A percentile compares a stretch with the other conserved stretches of the same genome.
Evolutionary conservation across 768 basidiomycete genomes (phyloP).

Genomic region (Exidia glandulosa): DNA sequence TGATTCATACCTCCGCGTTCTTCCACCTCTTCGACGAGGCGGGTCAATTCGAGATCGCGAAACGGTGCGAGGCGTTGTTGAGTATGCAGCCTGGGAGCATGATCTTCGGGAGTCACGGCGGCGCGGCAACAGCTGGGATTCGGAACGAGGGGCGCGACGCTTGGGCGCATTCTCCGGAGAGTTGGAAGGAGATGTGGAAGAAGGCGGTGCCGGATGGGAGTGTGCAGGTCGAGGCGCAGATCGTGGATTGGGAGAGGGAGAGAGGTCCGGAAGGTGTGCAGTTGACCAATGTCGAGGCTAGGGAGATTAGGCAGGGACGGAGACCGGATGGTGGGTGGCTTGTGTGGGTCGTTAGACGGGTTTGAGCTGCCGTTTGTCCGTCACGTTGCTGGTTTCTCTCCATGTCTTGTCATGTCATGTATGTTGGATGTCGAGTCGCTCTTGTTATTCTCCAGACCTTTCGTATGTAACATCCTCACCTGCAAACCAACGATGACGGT

Average conservation of each 20-base stretch:
- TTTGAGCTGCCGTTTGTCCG: too few species aligned
- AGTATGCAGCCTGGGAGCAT: slow-evolving; percentile 18
- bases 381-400: too few species aligned
- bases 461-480: too few species aligned
- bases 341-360: not conserved
- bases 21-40: slow-evolving; percentile 28
- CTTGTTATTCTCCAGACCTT: too few species aligned
- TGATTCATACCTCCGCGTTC: slow-evolving; percentile 38
- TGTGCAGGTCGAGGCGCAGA: not conserved
- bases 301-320: too few species aligned
- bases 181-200: slow-evolving; percentile 27
- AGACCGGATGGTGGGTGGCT: not conserved
- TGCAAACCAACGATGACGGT: too few species aligned
- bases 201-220: not conserved
- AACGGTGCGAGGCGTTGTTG: slow-evolving; percentile 17
- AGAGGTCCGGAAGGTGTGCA: not conserved
- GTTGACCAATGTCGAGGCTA: not conserved
- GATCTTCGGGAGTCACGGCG: slow-evolving; percentile 21
- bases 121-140: too few species aligned
- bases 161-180: slow-evolving; percentile 19
- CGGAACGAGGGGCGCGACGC: not conserved
- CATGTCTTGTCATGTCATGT: too few species aligned
- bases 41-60: slow-evolving; percentile 15
- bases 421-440: too few species aligned
- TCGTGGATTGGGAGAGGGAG: not conserved